Base-by-base conservation (phyloP, 2,329 filamentous ascomycete genomes). In the Aspergillus pseudoviridinutans region DNA sequence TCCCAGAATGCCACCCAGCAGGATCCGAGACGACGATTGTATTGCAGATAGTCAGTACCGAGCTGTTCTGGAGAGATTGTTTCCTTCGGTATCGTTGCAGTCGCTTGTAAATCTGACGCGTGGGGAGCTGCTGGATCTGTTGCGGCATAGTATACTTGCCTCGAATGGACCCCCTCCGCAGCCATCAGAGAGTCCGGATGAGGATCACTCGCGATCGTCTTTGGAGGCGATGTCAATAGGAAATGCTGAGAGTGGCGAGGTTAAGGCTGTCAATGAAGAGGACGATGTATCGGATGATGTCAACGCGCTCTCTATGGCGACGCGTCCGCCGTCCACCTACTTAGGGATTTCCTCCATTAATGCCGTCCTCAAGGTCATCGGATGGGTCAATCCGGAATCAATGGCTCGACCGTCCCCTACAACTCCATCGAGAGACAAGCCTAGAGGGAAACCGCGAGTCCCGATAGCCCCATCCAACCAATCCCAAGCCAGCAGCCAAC, bases 1-100 rank as follows among this genome's bases (percentile, higher is more conserved):
- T 75, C 88, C 90, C 62, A 82, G 88, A n/a, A 87, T 88, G 1
- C 90, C 88, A 7, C 83, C 87, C 74, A 91, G 89, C 87, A 87
- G 77, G 74, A 82, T 17, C 27, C 29, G 84, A 71, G 86, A 84
- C 64, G 84, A 88, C 67, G 22, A n/a, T 6, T 9, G 10, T 2
- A 6, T 22, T 12, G 10, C 41, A 8, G 41, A 20, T 24, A 44
- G 22, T 44, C 41, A 44, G 41, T 87, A 84, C 66, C 80, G 82
- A 35, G 80, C 77, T 2, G 80, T 87, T 38, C 73, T 87, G 52
- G 83, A 82, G 66, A 78, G 81, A 46, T 74, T 88, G 9, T 87
- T 84, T 68, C 86, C 86, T 24, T 78, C 80, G 80, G 62, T 81
- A 82, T 58, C 74, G 78, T 56, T 82, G 80, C 59, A 76, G 75